Percentiles rank a stretch among this genome's conserved stretches.
Conservation (phyloP, 805 yeast species). For the Danielozyma ontarioensis region DNA sequence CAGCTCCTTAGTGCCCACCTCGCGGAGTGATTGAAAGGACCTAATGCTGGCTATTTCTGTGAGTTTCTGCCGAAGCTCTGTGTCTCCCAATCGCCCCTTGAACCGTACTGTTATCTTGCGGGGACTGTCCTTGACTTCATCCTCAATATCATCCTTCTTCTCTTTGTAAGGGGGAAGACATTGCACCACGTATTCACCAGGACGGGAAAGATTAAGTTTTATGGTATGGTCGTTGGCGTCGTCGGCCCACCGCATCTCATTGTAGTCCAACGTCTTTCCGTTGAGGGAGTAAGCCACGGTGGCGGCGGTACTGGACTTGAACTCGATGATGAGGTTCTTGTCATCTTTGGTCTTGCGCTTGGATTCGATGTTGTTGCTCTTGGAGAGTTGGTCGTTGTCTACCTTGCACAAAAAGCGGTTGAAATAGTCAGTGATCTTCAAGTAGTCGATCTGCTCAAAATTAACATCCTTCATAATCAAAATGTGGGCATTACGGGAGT, state of each 20-base stretch:
- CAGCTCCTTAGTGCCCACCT: conserved; percentile 45
- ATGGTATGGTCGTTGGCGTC: neutral
- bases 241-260: neutral
- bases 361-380: conserved; percentile 24
- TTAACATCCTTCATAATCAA: conserved; percentile 28
- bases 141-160: conserved; percentile 16
- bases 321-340: conserved; percentile 42
- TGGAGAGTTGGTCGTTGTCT: conserved; percentile 35
- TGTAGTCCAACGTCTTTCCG: conserved; percentile 15
- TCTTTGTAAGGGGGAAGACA: conserved; percentile 12
- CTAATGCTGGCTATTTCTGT: conserved; percentile 35
- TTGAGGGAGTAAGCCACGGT: conserved; percentile 48
- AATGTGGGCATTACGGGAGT: conserved; percentile 28
- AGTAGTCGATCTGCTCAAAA: conserved; percentile 26
- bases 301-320: conserved; percentile 48
- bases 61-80: conserved; percentile 39
- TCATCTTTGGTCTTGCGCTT: conserved; percentile 34
- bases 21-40: conserved; percentile 40
- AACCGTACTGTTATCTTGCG: conserved; percentile 44
- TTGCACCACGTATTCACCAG: conserved; percentile 33
- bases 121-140: conserved; percentile 35
- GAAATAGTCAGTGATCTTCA: conserved; percentile 39
- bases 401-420: conserved; percentile 41
- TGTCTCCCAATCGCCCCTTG: conserved; percentile 41
- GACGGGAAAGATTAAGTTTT: conserved; percentile 18